Percentiles rank a stretch among this genome's conserved stretches.
Evolutionary conservation across 2,329 filamentous ascomycete species (phyloP).

Genomic region (Penicillium verrucosum): DNA sequence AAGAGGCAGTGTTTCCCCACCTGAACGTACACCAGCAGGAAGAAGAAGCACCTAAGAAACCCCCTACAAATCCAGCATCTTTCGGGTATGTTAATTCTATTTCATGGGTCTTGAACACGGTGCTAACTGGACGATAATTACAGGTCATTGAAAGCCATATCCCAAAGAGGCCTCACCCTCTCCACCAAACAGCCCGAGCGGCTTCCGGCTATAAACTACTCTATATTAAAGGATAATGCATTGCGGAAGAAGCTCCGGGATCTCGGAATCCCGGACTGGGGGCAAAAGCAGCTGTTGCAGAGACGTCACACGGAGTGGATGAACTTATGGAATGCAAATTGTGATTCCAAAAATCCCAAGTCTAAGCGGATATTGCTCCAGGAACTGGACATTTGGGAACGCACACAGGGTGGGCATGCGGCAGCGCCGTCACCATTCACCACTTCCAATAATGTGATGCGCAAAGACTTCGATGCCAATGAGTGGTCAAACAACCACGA

Average conservation of each 20-base stretch:
- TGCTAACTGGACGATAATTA: conserved; percentile 18
- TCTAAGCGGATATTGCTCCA: conserved; percentile 67
- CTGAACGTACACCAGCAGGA: conserved; percentile 60
- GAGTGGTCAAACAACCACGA: conserved; percentile 73
- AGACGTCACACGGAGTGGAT: conserved; percentile 88
- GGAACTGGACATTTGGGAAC: conserved; percentile 84
- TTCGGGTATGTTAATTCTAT: conserved; percentile 27
- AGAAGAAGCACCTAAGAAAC: not conserved
- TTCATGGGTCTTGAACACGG: not conserved
- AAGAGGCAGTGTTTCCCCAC: conserved; percentile 72
- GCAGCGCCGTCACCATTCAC: conserved; percentile 27
- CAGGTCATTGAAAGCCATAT: conserved; percentile 24
- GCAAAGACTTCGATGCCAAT: conserved; percentile 81
- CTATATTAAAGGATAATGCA: conserved; percentile 73
- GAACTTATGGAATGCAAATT: conserved; percentile 95
- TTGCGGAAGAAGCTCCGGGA: conserved; percentile 79
- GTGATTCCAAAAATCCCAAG: conserved; percentile 74
- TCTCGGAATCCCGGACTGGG: conserved; percentile 70
- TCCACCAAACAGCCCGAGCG: conserved; percentile 54
- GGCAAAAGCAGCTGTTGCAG: conserved; percentile 67
- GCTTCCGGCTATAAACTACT: conserved; percentile 79
- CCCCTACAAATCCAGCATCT: conserved; percentile 16
- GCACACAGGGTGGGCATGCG: conserved; percentile 67
- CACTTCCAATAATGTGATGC: conserved; percentile 57
- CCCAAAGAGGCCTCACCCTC: conserved; percentile 15